Evolutionary conservation across 1,284 basidiomycete genomes (phyloP), one percentile per base, ranked within the genome.

Genomic region (Polyporus tsugae): DNA sequence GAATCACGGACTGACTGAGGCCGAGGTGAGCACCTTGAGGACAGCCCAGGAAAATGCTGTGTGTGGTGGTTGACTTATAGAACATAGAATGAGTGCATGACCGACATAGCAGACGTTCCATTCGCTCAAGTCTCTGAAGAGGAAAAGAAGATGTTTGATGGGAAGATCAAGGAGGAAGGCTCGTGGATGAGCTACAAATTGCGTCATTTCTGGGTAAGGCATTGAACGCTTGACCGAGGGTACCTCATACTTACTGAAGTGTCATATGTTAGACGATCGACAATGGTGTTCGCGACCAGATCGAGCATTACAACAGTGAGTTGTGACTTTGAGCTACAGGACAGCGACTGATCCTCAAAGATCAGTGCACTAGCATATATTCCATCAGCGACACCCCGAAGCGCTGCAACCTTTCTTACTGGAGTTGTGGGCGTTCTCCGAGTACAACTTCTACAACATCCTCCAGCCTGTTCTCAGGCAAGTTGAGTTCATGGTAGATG

Each of bases 251-350:
- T 11, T 2, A 38, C 19, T 10, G 17, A 1, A 13, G 6, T 13
- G n/a, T 13, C 13, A 4, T 33, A 10, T 78, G 78, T 83, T 42
- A 64, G 29, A 83, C 86, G 52, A 65, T 68, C 29, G 60, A 62
- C 39, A 65, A 65, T 35, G 64, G 64, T 6, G 64, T 89, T 33
- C 80, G 76, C 4, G 87, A 89, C 72, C 85, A 89, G 71, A 72
- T 89, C 11, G 89, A 91, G 68, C 81, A 85, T 64, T 90, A 90
- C 73, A 87, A 86, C 71, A 82, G 89, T 88, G 66, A 67, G 83
- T 65, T 25, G 15, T 25, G 36, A 11, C 39, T 3, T 15, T n/a
- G 2, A 42, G 9, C 4, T 17, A 15, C 22, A 19, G 13, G 3
- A 80, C 78, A 67, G 78, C 71, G 78, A 71, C 71, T 74, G 62